A percentile compares a stretch with the other conserved stretches of the same genome.
Evolutionary conservation across 495 filamentous ascomycete species (phyloP).

Genomic region (Neurospora intermedia): DNA sequence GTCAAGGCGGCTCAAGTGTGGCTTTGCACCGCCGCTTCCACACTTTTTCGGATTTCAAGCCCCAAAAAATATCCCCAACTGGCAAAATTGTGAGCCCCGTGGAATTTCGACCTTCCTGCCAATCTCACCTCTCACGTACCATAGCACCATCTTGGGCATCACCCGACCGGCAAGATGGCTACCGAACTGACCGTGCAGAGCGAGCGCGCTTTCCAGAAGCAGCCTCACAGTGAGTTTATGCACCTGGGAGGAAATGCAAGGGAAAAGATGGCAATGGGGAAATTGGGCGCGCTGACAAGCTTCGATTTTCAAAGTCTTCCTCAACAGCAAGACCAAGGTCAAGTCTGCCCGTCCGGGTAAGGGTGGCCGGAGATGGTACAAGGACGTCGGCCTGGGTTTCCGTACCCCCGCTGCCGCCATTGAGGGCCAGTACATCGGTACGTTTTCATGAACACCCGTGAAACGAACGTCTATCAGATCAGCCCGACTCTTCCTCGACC

Average conservation of each 20-base stretch:
- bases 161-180: constrained; percentile 71
- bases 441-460: constrained; percentile 28
- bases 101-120: constrained; percentile 10
- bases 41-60: constrained; percentile 15
- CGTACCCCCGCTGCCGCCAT: constrained; percentile 94
- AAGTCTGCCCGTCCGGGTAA: constrained; percentile 80
- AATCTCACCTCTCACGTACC: constrained; percentile 9
- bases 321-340: constrained; percentile 79
- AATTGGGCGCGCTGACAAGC: constrained; percentile 10
- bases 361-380: constrained; percentile 87
- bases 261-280: background rate
- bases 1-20: constrained; percentile 15
- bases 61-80: constrained; percentile 21
- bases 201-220: constrained; percentile 97
- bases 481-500: background rate
- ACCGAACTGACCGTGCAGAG: constrained; percentile 97
- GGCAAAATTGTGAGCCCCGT: constrained; percentile 17
- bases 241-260: background rate
- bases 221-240: constrained; percentile 65
- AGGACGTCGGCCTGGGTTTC: constrained; percentile 98
- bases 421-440: constrained; percentile 98
- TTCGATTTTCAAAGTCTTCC: constrained; percentile 52
- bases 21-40: constrained; percentile 26
- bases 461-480: background rate
- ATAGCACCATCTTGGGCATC: constrained; percentile 20